Evolutionary conservation across 345 rosid species (phyloP).

Genomic region (Eucalyptus dawsonii): DNA sequence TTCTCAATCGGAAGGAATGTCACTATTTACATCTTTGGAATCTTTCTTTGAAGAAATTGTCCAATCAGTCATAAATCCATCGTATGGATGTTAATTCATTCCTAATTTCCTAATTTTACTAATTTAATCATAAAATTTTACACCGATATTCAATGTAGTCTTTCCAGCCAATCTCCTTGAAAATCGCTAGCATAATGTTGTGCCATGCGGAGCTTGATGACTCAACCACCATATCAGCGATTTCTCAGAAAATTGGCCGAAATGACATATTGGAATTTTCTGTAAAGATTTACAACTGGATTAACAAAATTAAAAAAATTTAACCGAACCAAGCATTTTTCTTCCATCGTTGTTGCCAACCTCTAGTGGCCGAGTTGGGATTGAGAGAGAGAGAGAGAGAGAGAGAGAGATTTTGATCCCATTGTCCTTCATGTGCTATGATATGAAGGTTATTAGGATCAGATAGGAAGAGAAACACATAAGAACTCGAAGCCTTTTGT

Average conservation of each 20-base stretch:
- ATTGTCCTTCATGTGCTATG: too few relatives aligned
- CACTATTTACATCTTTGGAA: neutral
- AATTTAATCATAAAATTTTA: neutral
- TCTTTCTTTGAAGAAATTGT: neutral
- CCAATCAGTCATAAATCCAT: neutral
- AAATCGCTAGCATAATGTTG: neutral
- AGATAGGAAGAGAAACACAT: too few relatives aligned
- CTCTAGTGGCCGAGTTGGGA: too few relatives aligned
- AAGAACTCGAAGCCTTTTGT: neutral
- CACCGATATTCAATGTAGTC: neutral
- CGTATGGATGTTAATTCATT: accelerated
- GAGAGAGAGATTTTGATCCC: too few relatives aligned
- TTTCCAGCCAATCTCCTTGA: accelerated
- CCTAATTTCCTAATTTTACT: neutral
- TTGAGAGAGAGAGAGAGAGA: too few relatives aligned
- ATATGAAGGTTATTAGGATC: too few relatives aligned
- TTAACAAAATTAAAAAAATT: neutral
- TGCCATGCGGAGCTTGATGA: neutral
- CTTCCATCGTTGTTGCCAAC: too few relatives aligned
- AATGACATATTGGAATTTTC: neutral
- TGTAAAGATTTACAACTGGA: neutral
- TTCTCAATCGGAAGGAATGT: neutral
- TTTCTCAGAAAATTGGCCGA: accelerated
- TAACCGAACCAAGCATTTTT: too few relatives aligned
- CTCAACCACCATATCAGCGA: neutral